phyloP scores from a whole-genome alignment of 176 grass and related monocot species.

The Oryza punctata region DNA sequence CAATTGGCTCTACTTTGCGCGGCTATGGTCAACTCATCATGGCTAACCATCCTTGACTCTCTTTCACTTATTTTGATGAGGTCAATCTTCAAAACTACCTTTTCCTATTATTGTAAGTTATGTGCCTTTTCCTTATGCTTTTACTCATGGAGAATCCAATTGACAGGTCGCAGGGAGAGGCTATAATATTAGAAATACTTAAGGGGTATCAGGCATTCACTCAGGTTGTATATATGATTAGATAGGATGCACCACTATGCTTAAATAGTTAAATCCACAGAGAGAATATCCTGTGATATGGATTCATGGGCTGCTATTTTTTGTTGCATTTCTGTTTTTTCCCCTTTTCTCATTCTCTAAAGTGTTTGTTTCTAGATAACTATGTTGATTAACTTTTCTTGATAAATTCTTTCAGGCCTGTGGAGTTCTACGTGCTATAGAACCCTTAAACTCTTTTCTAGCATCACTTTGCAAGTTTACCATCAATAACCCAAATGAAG shows the following conservation, averaged over 20 bases:
- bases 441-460: constrained; percentile 96
- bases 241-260: constrained; percentile 19
- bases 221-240: constrained; percentile 59
- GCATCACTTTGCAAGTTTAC: constrained; percentile 99
- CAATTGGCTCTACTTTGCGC: constrained; percentile 73
- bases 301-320: constrained; percentile 20
- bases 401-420: constrained; percentile 81
- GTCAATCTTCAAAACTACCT: constrained; percentile 35
- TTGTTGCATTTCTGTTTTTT: constrained; percentile 26
- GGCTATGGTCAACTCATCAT: constrained; percentile 92
- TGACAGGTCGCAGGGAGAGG: constrained; percentile 95
- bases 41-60: constrained; percentile 97
- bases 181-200: constrained; percentile 99
- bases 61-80: constrained; percentile 91
- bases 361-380: neutral
- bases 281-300: constrained; percentile 14
- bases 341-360: neutral
- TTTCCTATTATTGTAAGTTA: constrained; percentile 22
- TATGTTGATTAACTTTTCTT: constrained; percentile 28
- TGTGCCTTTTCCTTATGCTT: constrained; percentile 28
- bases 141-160: constrained; percentile 45
- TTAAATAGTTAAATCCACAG: constrained; percentile 29
- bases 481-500: constrained; percentile 89
- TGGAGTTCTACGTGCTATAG: constrained; percentile 89
- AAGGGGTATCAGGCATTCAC: constrained; percentile 99